Percentiles rank a stretch among this genome's conserved stretches.
phyloP scores from a whole-genome alignment of 2,329 filamentous ascomycete species.

The Exserohilum turcica region DNA sequence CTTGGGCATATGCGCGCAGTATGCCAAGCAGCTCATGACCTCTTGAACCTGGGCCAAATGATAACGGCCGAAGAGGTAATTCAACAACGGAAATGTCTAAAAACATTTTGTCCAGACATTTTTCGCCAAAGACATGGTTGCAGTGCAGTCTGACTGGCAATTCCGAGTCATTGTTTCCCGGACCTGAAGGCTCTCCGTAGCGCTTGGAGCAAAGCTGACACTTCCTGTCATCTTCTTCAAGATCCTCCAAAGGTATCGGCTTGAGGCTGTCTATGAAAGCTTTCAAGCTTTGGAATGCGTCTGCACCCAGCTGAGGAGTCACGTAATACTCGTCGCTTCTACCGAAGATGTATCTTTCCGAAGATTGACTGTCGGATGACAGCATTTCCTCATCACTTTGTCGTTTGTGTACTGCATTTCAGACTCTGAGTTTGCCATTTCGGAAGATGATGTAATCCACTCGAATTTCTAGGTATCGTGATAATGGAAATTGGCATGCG shows the following conservation, averaged over 20 bases:
- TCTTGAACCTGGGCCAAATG: neutral
- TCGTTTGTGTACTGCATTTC: no score
- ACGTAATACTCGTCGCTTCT: neutral
- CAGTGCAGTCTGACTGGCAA: neutral
- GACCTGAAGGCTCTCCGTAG: neutral
- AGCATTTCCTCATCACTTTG: no score
- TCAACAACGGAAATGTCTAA: neutral
- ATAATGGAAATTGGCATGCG: no score
- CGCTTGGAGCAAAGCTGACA: neutral
- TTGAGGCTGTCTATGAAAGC: neutral
- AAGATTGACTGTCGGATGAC: neutral
- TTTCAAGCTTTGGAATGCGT: neutral
- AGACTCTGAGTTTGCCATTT: no score
- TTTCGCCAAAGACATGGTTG: neutral
- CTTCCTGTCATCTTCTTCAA: neutral
- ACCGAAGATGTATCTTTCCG: neutral
- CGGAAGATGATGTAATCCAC: no score
- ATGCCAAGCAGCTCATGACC: neutral
- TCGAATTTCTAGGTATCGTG: no score
- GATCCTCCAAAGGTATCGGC: neutral
- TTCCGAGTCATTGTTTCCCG: neutral
- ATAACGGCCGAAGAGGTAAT: neutral
- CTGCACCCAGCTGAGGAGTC: neutral
- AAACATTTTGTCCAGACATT: neutral
- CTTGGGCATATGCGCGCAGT: neutral